Percentiles rank a stretch among this genome's conserved stretches.
Conservation (phyloP, 495 filamentous ascomycete species). For the Lichina pygmaea region DNA sequence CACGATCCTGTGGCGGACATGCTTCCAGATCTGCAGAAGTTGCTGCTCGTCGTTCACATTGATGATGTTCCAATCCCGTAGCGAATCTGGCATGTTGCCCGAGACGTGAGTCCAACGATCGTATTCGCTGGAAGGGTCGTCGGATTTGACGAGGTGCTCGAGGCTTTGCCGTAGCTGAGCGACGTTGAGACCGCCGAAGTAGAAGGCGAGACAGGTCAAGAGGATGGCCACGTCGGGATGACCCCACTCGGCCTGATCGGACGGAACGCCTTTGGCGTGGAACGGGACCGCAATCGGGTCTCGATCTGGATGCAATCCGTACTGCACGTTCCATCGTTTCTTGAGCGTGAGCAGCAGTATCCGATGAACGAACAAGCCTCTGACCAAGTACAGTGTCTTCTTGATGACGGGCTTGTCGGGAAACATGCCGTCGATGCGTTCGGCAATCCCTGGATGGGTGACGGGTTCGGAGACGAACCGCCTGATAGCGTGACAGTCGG, state of each 20-base stretch:
- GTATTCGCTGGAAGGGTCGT: constrained; percentile 22
- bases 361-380: constrained; percentile 15
- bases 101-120: constrained; percentile 16
- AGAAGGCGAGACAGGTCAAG: constrained; percentile 24
- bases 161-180: constrained; percentile 1
- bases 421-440: constrained; percentile 6
- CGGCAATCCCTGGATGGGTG: background rate
- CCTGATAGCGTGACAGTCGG: constrained; percentile 8
- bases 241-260: constrained; percentile 22
- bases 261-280: constrained; percentile 18
- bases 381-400: constrained; percentile 10
- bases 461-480: constrained; percentile 8
- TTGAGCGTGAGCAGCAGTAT: constrained; percentile 14
- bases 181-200: constrained; percentile 18
- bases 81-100: constrained; percentile 12
- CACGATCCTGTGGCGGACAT: background rate
- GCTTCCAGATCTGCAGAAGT: background rate
- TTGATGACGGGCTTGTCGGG: background rate
- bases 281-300: constrained; percentile 21
- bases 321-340: constrained; percentile 20
- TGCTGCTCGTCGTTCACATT: constrained; percentile 23
- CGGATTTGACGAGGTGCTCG: constrained; percentile 12
- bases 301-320: constrained; percentile 15
- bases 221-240: constrained; percentile 28
- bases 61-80: constrained; percentile 19